phyloP scores from a whole-genome alignment of 768 basidiomycete species.

The Rhizopogon salebrosus region DNA sequence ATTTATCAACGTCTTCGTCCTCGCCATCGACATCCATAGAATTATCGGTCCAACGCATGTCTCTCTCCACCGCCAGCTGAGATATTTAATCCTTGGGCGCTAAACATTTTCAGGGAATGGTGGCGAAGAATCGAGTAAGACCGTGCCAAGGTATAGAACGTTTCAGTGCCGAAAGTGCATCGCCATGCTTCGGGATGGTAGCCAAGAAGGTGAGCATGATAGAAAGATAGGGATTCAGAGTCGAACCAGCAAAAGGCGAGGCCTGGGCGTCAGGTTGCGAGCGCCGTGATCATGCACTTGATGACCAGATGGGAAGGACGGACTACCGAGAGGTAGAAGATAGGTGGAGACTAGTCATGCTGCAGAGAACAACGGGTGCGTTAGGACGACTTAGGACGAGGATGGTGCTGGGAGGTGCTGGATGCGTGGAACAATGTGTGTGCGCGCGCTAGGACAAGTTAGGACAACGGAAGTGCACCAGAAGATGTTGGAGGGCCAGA shows the following conservation, averaged over 20 bases:
- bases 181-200: no score
- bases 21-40: no score
- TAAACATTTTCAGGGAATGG: conserved; percentile 52
- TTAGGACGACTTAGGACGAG: no score
- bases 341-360: conserved; percentile 88
- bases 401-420: no score
- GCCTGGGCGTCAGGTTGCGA: conserved; percentile 69
- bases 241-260: conserved; percentile 48
- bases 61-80: conserved; percentile 38
- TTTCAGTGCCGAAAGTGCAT: no score
- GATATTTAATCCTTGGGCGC: no score
- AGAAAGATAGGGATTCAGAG: conserved; percentile 85
- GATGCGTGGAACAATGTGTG: no score
- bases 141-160: conserved; percentile 82
- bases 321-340: conserved; percentile 88
- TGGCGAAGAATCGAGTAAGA: conserved; percentile 60
- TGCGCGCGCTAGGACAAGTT: no score
- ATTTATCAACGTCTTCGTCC: no score
- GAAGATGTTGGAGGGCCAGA: no score
- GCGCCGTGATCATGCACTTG: conserved; percentile 55
- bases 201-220: no score
- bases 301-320: conserved; percentile 84
- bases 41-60: conserved; percentile 59
- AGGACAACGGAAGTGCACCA: no score
- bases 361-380: conserved; percentile 30